Base-by-base conservation (phyloP, 1,284 basidiomycete species). In the Anthracocystis walkeri region DNA sequence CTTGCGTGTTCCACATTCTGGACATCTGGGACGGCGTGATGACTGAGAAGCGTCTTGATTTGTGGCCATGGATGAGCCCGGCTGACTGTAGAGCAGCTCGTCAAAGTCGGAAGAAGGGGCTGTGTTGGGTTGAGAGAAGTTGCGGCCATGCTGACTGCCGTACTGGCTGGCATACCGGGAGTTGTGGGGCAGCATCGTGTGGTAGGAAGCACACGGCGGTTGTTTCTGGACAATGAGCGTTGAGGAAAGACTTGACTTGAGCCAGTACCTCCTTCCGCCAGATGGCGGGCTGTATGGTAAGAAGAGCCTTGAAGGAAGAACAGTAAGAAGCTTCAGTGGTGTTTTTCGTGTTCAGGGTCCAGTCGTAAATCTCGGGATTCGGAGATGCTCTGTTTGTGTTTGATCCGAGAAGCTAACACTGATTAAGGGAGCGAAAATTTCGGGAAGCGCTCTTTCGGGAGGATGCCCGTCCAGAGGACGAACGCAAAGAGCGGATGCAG, bases 1-100 rank as follows among this genome's bases (percentile, higher is more conserved):
- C 50, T 68, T 69, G 48, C 65, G 61, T 4, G 70, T 77, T 16
- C 75, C 75, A 50, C 75, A 77, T 58, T 70, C 65, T 12, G 62
- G 59, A 56, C 75, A 77, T 56, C 40, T 41, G 33, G 75, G 71
- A n/a, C 68, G 67, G 1, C 56, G 56, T 10, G 72, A 46, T 4
- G 50, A 59, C n/a, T 74, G 58, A 6, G 54, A 54, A 5, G 51
- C 58, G 4, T 69, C 63, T 23, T 54, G 58, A 8, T 51, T 50
- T 27, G 50, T 23, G 3, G 45, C 57, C 18, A 45, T 11, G 3
- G 70, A 65, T 0, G 70, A 52, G n/a, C 58, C 48, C 0, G 70
- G 60, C 41, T 68, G 71, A 29, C 52, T 65, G 11, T 54, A 63
- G 18, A 69, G 42, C 8, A 68, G 58, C 5, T 69, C 55, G 42